Conservation (phyloP, 805 yeast species). For the Ogataea pignaliae region DNA sequence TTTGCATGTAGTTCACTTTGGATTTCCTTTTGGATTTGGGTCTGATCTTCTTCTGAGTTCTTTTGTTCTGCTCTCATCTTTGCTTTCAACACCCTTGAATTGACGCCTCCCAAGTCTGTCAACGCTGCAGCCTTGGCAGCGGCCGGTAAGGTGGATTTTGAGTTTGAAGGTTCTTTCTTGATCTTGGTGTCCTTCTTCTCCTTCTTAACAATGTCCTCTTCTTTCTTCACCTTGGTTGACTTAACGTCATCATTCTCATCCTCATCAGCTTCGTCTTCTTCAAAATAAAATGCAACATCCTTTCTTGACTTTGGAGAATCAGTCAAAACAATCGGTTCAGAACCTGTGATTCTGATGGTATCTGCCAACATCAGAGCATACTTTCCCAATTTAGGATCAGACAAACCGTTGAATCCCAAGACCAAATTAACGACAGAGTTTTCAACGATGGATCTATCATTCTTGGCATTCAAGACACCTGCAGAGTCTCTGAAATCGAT, state of each 20-base stretch:
- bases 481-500: constrained; percentile 82
- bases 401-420: constrained; percentile 68
- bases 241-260: constrained; percentile 21
- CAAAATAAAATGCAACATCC: constrained; percentile 81
- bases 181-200: constrained; percentile 9
- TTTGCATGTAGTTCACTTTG: constrained; percentile 81
- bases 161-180: constrained; percentile 5
- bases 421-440: constrained; percentile 75
- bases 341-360: constrained; percentile 65
- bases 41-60: constrained; percentile 71
- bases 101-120: constrained; percentile 28
- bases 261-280: constrained; percentile 60
- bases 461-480: constrained; percentile 67
- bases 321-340: constrained; percentile 63
- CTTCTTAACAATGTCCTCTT: constrained; percentile 20
- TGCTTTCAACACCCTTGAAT: constrained; percentile 69
- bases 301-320: constrained; percentile 65
- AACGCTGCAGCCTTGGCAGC: constrained; percentile 4
- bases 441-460: constrained; percentile 59
- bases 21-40: constrained; percentile 73
- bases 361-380: constrained; percentile 78
- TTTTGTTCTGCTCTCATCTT: constrained; percentile 75
- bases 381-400: constrained; percentile 45
- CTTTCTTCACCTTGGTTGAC: constrained; percentile 27
- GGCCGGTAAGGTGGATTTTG: background rate